Percentiles rank a stretch among this genome's conserved stretches.
phyloP scores from a whole-genome alignment of 331 rosid genomes.

The Phaseolus coccineus region DNA sequence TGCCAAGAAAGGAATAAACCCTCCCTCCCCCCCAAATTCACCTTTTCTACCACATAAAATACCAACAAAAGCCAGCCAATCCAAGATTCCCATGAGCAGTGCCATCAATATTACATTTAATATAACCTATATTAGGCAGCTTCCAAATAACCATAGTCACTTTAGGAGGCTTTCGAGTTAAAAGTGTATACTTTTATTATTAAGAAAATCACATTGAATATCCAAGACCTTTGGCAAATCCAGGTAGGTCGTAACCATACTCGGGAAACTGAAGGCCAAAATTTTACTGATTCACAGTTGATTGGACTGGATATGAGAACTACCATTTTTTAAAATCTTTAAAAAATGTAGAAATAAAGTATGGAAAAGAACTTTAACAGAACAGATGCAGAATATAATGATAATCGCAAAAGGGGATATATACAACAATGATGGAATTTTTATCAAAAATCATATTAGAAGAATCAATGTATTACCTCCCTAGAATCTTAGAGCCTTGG shows the following conservation, averaged over 20 bases:
- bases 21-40: too few species aligned
- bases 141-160: too few species aligned
- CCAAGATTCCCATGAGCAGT: too few species aligned
- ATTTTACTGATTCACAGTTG: background rate
- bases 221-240: constrained; percentile 5
- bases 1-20: too few species aligned
- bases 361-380: background rate
- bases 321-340: background rate
- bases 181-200: background rate
- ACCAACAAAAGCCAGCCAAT: too few species aligned
- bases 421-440: background rate
- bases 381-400: background rate
- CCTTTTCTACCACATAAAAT: too few species aligned
- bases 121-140: too few species aligned
- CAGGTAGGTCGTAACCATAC: background rate
- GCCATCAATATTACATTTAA: too few species aligned
- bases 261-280: background rate
- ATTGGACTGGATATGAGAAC: background rate
- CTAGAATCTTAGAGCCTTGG: constrained; percentile 46
- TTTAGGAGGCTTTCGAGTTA: background rate
- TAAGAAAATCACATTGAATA: background rate
- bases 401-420: background rate
- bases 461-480: constrained; percentile 37
- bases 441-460: background rate
- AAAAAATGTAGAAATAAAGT: background rate